phyloP scores from a whole-genome alignment of 2,329 filamentous ascomycete species.

The Stagonosporopsis vannaccii region DNA sequence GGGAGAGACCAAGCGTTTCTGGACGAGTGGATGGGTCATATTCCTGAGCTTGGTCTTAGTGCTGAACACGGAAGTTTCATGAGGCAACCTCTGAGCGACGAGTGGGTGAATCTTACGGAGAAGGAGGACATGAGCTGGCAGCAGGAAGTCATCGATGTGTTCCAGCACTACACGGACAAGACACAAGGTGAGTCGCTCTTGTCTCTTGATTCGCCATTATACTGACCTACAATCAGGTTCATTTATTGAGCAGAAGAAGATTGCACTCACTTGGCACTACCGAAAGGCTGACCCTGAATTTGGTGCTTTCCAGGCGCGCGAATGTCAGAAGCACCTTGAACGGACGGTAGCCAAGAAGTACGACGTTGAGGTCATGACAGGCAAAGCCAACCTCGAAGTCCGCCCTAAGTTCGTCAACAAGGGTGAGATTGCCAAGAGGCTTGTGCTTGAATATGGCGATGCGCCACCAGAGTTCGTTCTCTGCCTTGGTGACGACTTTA shows the following conservation, averaged over 20 bases:
- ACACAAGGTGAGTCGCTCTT: constrained; percentile 71
- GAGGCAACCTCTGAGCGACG: constrained; percentile 74
- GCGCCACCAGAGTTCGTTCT: constrained; percentile 82
- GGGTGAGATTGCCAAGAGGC: constrained; percentile 87
- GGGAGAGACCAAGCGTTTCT: constrained; percentile 93
- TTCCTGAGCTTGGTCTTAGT: constrained; percentile 86
- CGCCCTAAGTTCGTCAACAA: constrained; percentile 98
- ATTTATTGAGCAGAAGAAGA: constrained; percentile 92
- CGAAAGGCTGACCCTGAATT: constrained; percentile 87
- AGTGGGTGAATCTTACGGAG: constrained; percentile 91
- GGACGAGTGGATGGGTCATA: constrained; percentile 90
- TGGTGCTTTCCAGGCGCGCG: constrained; percentile 77
- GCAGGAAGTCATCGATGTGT: constrained; percentile 79
- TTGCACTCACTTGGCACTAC: constrained; percentile 97
- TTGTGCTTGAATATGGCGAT: constrained; percentile 76
- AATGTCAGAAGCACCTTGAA: constrained; percentile 84
- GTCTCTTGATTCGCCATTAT: constrained; percentile 1
- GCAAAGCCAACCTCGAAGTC: constrained; percentile 96
- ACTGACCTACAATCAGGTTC: constrained; percentile 65
- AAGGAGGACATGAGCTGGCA: constrained; percentile 93
- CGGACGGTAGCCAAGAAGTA: constrained; percentile 76
- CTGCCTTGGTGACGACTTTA: constrained; percentile 94
- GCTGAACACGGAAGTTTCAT: constrained; percentile 98
- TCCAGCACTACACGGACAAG: constrained; percentile 86
- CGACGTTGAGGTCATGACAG: constrained; percentile 95